phyloP scores from a whole-genome alignment of 2,329 filamentous ascomycete species.

The Aspergillus awamori region DNA sequence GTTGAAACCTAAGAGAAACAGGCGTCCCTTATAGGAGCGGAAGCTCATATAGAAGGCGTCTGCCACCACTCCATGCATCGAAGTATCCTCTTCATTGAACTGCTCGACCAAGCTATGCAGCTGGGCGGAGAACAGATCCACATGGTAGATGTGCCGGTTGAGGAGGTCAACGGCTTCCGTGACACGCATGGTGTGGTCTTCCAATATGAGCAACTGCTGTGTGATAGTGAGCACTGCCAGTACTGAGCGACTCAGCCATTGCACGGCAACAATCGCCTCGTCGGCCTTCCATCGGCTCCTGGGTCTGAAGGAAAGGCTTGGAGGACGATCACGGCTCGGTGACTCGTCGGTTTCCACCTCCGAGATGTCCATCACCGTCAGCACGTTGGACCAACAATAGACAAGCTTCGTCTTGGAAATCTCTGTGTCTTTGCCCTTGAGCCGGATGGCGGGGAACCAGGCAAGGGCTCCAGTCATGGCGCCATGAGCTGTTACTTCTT shows the following conservation, averaged over 20 bases:
- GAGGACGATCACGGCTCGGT: slow-evolving; percentile 74
- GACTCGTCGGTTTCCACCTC: slow-evolving; percentile 61
- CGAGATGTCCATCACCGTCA: slow-evolving; percentile 88
- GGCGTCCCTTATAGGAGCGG: slow-evolving; percentile 87
- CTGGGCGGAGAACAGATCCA: slow-evolving; percentile 86
- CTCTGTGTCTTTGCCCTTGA: slow-evolving; percentile 73
- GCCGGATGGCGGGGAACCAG: slow-evolving; percentile 94
- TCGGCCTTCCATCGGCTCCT: slow-evolving; percentile 90
- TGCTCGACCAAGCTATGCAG: slow-evolving; percentile 83
- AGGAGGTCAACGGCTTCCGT: slow-evolving; percentile 94
- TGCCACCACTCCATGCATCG: slow-evolving; percentile 93
- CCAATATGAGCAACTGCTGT: slow-evolving; percentile 87
- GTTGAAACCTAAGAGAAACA: slow-evolving; percentile 92
- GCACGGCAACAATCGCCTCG: slow-evolving; percentile 92
- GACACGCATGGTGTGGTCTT: slow-evolving; percentile 84
- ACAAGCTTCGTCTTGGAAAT: slow-evolving; percentile 79
- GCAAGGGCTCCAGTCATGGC: slow-evolving; percentile 91
- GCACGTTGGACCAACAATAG: slow-evolving; percentile 98
- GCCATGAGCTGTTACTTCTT: slow-evolving; percentile 85
- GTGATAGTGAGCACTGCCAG: slow-evolving; percentile 90
- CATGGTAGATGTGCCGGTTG: slow-evolving; percentile 88
- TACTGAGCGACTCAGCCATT: slow-evolving; percentile 95
- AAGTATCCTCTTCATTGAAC: slow-evolving; percentile 80
- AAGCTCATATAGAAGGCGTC: slow-evolving; percentile 99
- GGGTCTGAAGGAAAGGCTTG: slow-evolving; percentile 76